A percentile compares a stretch with the other conserved stretches of the same genome.
Evolutionary conservation across 1,284 basidiomycete genomes (phyloP).

Genomic region (Trichosporon sp.): DNA sequence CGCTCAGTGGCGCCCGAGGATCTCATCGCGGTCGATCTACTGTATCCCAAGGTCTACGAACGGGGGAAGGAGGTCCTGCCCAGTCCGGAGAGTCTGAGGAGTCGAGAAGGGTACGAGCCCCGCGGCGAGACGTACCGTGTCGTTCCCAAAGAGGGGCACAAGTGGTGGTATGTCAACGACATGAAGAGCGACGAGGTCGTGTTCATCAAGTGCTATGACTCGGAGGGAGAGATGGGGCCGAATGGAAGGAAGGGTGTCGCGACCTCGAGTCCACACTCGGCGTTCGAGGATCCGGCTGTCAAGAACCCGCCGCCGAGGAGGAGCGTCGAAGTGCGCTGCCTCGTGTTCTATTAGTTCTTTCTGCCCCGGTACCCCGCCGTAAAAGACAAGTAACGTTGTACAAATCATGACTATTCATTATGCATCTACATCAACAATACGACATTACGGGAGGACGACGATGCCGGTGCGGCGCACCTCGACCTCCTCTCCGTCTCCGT

Average conservation of each 20-base stretch:
- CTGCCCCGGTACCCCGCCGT: background rate
- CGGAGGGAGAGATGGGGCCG: conserved; percentile 11
- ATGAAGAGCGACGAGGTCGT: conserved; percentile 26
- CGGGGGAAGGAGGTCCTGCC: conserved; percentile 26
- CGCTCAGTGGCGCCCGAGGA: conserved; percentile 18
- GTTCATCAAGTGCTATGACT: conserved; percentile 29
- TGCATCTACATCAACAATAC: background rate
- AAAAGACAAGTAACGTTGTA: background rate
- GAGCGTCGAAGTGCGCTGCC: conserved; percentile 26
- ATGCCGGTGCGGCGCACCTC: conserved; percentile 34
- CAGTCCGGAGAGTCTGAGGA: background rate
- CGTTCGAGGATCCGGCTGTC: background rate
- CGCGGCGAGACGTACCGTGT: conserved; percentile 26
- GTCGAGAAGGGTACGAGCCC: conserved; percentile 17
- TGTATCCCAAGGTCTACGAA: conserved; percentile 21
- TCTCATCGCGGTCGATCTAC: conserved; percentile 19
- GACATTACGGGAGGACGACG: conserved; percentile 29
- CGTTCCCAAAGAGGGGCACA: conserved; percentile 18
- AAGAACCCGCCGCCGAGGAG: background rate
- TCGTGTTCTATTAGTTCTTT: conserved; percentile 22
- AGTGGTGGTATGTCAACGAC: conserved; percentile 25
- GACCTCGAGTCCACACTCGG: background rate
- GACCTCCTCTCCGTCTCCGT: conserved; percentile 41
- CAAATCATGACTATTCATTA: conserved; percentile 1
- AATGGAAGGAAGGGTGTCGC: background rate